These are phyloP conservation scores for Mortierella sp. DNA, from an alignment of 371 early-diverging fungal species.

Conservation along the genomic window DNA sequence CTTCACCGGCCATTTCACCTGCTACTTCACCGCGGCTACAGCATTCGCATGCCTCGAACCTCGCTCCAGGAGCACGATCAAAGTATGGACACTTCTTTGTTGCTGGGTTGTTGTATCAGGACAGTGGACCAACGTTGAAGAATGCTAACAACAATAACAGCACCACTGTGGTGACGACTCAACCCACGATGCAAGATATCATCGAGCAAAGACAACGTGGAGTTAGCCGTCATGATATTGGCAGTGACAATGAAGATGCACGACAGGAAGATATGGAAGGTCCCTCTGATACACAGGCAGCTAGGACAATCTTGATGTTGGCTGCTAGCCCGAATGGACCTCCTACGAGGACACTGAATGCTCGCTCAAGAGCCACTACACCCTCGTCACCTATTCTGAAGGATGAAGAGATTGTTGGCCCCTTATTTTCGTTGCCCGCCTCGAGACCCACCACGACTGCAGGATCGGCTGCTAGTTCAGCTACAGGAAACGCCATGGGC, in stretches of 20 bases:
- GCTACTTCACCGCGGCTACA: neutral
- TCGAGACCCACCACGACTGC: neutral
- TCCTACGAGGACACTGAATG: conserved; percentile 11
- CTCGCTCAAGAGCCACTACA: neutral
- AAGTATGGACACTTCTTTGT: no score
- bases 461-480: neutral
- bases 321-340: conserved; percentile 31
- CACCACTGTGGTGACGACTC: conserved; percentile 14
- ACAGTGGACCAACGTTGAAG: conserved; percentile 7
- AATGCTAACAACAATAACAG: conserved; percentile 3
- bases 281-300: conserved; percentile 27
- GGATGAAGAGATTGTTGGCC: neutral
- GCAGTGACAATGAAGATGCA: neutral
- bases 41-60: neutral
- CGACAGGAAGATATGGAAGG: conserved; percentile 5
- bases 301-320: conserved; percentile 26
- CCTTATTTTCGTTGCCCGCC: neutral
- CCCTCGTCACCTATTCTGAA: neutral
- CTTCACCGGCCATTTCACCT: conserved; percentile 17
- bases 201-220: neutral
- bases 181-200: conserved; percentile 10
- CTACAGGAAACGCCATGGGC: neutral
- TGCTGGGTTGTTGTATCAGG: conserved; percentile 18
- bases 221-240: no score
- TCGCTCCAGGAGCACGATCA: conserved; percentile 7